These are phyloP conservation scores for Lactarius hengduanensis DNA, from an alignment of 768 basidiomycete species.

Conservation along the genomic window DNA sequence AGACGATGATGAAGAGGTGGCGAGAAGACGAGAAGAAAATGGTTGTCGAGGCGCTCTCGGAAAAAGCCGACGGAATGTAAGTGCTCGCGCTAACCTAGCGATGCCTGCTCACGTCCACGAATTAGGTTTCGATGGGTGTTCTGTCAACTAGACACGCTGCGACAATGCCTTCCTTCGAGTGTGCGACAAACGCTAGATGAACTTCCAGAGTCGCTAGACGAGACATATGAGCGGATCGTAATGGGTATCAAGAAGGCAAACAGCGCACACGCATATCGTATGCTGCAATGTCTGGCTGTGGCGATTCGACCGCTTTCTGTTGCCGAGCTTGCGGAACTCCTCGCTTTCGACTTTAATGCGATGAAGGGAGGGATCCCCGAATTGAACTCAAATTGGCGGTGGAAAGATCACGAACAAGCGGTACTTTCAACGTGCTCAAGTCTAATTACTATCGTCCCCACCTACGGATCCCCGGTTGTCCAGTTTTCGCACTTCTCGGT, in stretches of 20 bases:
- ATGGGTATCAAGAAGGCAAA: background rate
- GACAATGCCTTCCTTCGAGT: background rate
- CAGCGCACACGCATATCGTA: background rate
- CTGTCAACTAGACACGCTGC: background rate
- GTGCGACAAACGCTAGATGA: background rate
- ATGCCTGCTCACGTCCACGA: background rate
- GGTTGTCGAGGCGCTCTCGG: background rate
- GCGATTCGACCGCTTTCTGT: background rate
- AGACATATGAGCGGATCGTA: background rate
- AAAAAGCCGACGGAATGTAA: background rate
- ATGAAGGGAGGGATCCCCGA: background rate
- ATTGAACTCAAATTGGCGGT: background rate
- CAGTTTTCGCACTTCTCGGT: background rate
- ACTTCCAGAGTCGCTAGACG: background rate
- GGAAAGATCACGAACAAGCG: background rate
- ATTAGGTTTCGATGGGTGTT: background rate
- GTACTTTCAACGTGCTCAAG: background rate
- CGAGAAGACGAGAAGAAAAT: background rate
- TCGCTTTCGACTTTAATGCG: background rate
- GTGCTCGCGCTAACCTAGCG: too few relatives aligned
- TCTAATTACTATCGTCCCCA: background rate
- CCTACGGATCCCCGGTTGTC: background rate
- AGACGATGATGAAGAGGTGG: background rate
- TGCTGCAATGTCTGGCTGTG: background rate
- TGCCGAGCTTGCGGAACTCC: background rate